A percentile compares a stretch with the other conserved stretches of the same genome.
Conservation (phyloP, 106 monocot species). For the Dioscorea dumetorum region DNA sequence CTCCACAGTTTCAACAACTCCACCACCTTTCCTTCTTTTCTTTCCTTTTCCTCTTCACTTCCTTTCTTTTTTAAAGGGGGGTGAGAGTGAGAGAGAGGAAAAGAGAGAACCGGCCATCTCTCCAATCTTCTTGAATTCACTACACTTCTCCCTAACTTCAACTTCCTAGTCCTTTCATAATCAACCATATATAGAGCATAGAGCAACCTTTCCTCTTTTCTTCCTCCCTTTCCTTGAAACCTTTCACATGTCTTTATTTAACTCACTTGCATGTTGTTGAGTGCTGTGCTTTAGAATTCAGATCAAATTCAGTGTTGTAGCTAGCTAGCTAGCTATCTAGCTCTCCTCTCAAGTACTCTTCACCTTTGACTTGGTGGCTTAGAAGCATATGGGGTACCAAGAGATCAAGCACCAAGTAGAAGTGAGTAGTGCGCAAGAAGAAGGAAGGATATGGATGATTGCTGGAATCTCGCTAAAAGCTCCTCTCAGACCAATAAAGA, state of each 20-base stretch:
- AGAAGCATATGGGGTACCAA: not conserved
- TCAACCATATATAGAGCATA: not conserved
- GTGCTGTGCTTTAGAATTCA: not conserved
- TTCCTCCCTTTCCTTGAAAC: not conserved
- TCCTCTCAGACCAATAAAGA: constrained; percentile 24
- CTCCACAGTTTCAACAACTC: not conserved
- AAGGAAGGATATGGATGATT: constrained; percentile 16
- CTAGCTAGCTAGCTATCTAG: not conserved
- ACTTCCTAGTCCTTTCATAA: not conserved
- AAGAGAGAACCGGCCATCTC: too few species aligned
- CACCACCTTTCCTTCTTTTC: not conserved
- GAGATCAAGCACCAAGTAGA: constrained; percentile 7
- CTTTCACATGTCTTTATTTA: too few species aligned
- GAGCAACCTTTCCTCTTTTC: not conserved
- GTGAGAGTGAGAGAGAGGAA: not conserved
- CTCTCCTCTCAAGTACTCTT: not conserved
- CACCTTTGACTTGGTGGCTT: not conserved
- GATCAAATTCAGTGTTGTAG: not conserved
- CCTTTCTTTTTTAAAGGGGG: not conserved
- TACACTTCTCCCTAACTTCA: not conserved
- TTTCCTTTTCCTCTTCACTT: not conserved
- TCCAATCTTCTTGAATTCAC: not conserved
- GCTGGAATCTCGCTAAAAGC: constrained; percentile 16
- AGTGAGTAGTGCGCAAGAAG: not conserved
- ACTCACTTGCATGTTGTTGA: too few species aligned